Conservation (phyloP, 2,329 filamentous ascomycete genomes). For the Anthostomella pinea region DNA sequence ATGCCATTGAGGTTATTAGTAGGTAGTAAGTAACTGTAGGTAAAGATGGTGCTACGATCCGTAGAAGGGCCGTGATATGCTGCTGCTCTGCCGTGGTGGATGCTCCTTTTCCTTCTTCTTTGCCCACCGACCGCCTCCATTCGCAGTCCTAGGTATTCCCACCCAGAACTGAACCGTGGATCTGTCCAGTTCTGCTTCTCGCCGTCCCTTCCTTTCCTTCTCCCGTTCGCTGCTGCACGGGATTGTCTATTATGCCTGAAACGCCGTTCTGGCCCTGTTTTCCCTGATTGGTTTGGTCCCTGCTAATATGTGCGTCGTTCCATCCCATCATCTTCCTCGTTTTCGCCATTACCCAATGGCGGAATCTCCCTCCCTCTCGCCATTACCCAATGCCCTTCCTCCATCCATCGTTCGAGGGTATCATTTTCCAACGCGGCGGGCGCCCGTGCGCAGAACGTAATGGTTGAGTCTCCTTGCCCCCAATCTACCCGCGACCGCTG, state of each 20-base stretch:
- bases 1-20: background rate
- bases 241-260: conserved; percentile 6
- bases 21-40: background rate
- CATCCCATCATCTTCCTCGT: background rate
- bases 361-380: background rate
- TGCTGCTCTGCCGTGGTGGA: too few species aligned
- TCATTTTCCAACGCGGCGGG: conserved; percentile 22
- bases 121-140: too few species aligned
- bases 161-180: too few species aligned
- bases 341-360: background rate
- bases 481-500: conserved; percentile 21
- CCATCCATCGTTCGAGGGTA: conserved; percentile 21
- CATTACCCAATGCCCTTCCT: conserved; percentile 1
- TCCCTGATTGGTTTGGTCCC: too few species aligned
- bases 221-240: conserved; percentile 2
- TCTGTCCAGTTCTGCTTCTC: background rate
- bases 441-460: conserved; percentile 13
- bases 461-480: conserved; percentile 13
- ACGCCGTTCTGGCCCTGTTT: background rate
- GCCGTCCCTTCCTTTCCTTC: background rate
- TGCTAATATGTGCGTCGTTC: background rate
- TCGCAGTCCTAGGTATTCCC: too few species aligned
- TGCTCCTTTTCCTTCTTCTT: too few species aligned
- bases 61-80: conserved; percentile 1
- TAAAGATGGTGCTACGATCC: too few species aligned